Conservation (phyloP, 2,329 filamentous ascomycete genomes). For the Cladosporium velox region DNA sequence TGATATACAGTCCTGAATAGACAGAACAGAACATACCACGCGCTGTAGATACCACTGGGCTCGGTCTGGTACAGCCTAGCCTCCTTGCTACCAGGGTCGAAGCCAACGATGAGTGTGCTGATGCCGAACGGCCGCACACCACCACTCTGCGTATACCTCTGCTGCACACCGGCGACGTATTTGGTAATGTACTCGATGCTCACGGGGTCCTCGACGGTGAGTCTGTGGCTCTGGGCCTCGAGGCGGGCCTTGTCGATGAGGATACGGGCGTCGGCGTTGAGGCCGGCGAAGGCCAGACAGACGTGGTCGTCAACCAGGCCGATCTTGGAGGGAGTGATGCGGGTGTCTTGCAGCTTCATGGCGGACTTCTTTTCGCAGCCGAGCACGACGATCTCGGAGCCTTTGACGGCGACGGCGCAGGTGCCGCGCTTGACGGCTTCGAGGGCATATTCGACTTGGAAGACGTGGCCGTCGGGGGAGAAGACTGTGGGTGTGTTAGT, state of each 20-base stretch:
- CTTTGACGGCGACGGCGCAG: slow-evolving; percentile 97
- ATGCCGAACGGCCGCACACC: slow-evolving; percentile 98
- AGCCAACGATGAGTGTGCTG: slow-evolving; percentile 97
- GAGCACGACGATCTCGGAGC: slow-evolving; percentile 87
- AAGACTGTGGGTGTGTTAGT: slow-evolving; percentile 64
- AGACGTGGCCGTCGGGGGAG: slow-evolving; percentile 98
- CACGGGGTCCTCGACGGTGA: slow-evolving; percentile 96
- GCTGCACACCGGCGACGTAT: slow-evolving; percentile 96
- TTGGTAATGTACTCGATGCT: slow-evolving; percentile 99
- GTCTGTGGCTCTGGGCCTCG: slow-evolving; percentile 94
- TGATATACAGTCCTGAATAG: not conserved
- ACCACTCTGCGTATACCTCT: slow-evolving; percentile 98
- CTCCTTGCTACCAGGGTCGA: slow-evolving; percentile 86
- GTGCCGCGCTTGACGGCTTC: slow-evolving; percentile 99
- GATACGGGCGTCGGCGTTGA: slow-evolving; percentile 97
- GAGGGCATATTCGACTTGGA: slow-evolving; percentile 98
- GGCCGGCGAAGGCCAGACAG: slow-evolving; percentile 92
- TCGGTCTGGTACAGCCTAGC: slow-evolving; percentile 96
- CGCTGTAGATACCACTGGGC: slow-evolving; percentile 98
- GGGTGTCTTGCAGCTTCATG: slow-evolving; percentile 99
- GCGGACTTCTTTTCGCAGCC: slow-evolving; percentile 98
- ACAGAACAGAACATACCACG: slow-evolving; percentile 66
- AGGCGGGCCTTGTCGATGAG: slow-evolving; percentile 96
- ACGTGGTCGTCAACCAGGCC: slow-evolving; percentile 94
- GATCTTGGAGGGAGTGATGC: slow-evolving; percentile 98